Evolutionary conservation across 1,284 basidiomycete species (phyloP), one percentile per base, ranked within the genome.

Genomic region (Macrocybe sp.): DNA sequence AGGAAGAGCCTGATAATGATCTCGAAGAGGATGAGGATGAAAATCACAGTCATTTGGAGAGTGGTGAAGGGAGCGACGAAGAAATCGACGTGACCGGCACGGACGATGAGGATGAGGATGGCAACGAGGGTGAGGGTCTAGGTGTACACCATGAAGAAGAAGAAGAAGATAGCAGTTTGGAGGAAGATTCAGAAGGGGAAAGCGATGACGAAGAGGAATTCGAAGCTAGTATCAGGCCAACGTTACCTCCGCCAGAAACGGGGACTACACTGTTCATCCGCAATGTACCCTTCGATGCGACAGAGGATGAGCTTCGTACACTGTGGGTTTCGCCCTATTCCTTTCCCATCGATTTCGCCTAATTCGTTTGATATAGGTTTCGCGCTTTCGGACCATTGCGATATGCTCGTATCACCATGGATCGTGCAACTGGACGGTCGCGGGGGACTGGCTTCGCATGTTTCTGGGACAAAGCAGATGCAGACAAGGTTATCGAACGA

Each of bases 401-500:
- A 22, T 99, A 99, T 64, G 95, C 92, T 2, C 83, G 91, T 31
- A 91, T 99, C 48, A 90, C 95, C 0, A 76, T 96, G 68, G 97
- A 99, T 60, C 76, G 74, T 11, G 79, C 77, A 1, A 92, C 88
- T 1, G 90, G 87, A 12, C 85, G 93, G 42, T 92, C 94, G 31
- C 78, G 92, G 41, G 97, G 97, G 7, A 97, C 94, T 0, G 97
- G 93, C 0, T 99, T 99, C 64, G 93, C 89, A 0, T 98, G 94
- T 66, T 98, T 97, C 71, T 98, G 96, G 96, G 93, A 96, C 54
- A 82, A 79, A 53, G 88, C 85, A 51, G 89, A 96, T 53, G 96
- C 95, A 3, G 88, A 96, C 58, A 83, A 84, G 49, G 92, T 85
- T 3, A 77, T 98, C 32, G 77, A 82, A 45, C 89, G 93, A 61